Conservation (phyloP, 208 protist genomes). For the Crithidia fasciculata region DNA sequence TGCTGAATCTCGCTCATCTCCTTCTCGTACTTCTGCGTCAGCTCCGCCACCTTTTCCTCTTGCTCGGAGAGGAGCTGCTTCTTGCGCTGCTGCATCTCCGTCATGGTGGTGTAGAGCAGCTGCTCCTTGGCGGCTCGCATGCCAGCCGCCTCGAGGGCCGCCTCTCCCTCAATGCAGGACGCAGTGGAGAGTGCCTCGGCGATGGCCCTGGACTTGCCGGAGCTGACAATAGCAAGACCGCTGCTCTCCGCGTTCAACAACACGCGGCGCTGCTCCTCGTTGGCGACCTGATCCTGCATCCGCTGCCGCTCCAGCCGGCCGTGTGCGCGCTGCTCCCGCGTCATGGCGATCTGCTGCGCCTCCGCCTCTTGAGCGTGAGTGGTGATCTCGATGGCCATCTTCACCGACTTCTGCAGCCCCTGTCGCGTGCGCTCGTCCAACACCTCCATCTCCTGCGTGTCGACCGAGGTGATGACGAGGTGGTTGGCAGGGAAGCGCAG, state of each 20-base stretch:
- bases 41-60: conserved; percentile 39
- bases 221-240: conserved; percentile 83
- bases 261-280: conserved; percentile 86
- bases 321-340: conserved; percentile 90
- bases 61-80: conserved; percentile 45
- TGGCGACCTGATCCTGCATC: conserved; percentile 92
- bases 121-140: conserved; percentile 79
- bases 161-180: conserved; percentile 88
- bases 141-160: conserved; percentile 73
- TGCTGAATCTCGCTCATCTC: conserved; percentile 51
- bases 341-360: conserved; percentile 91
- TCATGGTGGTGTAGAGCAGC: conserved; percentile 47
- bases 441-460: conserved; percentile 95
- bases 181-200: conserved; percentile 90
- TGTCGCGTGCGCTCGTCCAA: conserved; percentile 94
- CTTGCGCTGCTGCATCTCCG: conserved; percentile 59
- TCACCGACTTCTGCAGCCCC: conserved; percentile 95
- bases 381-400: conserved; percentile 97
- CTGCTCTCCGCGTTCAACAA: conserved; percentile 90
- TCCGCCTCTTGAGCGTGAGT: conserved; percentile 94
- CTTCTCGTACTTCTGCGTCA: conserved; percentile 38
- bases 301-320: conserved; percentile 92
- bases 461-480: conserved; percentile 95
- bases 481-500: conserved; percentile 92
- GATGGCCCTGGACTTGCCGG: conserved; percentile 91